These are phyloP conservation scores for Pyrus pyrifolia DNA, from an alignment of 306 rosid species.

Conservation along the genomic window DNA sequence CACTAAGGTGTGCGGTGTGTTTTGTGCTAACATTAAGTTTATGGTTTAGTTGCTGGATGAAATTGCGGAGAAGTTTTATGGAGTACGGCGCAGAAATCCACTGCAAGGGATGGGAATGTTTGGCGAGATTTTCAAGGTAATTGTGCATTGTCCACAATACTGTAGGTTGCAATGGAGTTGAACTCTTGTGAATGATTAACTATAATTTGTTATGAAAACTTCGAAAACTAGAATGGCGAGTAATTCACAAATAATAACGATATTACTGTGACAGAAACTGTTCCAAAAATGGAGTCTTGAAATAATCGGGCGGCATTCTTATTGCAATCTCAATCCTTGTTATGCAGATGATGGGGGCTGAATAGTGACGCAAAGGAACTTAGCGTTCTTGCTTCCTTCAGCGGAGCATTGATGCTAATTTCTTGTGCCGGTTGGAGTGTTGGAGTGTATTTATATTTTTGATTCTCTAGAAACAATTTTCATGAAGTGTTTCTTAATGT, in stretches of 20 bases:
- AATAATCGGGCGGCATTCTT: background rate
- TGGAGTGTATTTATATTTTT: background rate
- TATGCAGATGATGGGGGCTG: conserved; percentile 80
- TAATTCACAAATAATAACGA: background rate
- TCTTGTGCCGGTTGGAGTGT: background rate
- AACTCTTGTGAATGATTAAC: background rate
- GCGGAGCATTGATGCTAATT: background rate
- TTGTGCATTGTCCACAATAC: background rate
- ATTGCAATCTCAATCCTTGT: conserved; percentile 6
- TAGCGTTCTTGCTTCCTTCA: conserved; percentile 1
- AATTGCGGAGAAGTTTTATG: conserved; percentile 73
- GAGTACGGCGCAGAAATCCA: conserved; percentile 76
- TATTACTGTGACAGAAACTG: background rate
- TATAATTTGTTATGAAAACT: background rate
- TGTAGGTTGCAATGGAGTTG: background rate
- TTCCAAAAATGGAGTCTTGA: background rate
- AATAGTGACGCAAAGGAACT: conserved; percentile 12
- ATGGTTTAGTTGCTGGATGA: conserved; percentile 79
- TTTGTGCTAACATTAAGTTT: conserved; percentile 30
- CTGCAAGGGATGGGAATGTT: conserved; percentile 94
- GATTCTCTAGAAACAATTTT: background rate
- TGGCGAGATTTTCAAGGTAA: conserved; percentile 90
- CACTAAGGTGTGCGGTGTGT: background rate
- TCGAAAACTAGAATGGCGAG: background rate
- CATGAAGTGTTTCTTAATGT: background rate